Evolutionary conservation across 2,329 filamentous ascomycete species (phyloP).

Genomic region (Aspergillus oerlinghausenensis): DNA sequence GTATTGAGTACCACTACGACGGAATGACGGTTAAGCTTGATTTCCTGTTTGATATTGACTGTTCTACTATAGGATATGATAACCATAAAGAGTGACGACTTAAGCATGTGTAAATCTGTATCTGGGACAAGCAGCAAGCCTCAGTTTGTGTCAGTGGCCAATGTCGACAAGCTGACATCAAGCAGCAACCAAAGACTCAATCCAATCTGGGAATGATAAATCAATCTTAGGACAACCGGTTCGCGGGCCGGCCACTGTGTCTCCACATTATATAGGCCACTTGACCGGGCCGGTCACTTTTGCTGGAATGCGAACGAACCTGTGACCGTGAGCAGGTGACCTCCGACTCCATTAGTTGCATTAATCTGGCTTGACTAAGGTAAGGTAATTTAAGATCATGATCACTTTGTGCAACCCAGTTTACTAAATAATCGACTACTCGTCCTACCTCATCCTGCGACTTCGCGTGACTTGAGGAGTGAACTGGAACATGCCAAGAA

Average conservation of each 20-base stretch:
- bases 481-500: too few species aligned
- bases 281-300: slow-evolving; percentile 12
- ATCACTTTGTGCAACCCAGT: not conserved
- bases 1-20: not conserved
- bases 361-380: not conserved
- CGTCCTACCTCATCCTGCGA: not conserved
- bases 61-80: not conserved
- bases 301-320: not conserved
- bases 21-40: not conserved
- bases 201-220: too few species aligned
- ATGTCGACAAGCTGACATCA: not conserved
- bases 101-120: not conserved
- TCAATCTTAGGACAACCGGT: not conserved
- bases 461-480: too few species aligned
- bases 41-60: not conserved
- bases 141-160: not conserved
- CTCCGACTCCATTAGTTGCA: not conserved
- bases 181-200: too few species aligned
- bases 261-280: not conserved
- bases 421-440: not conserved
- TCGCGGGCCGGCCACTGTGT: not conserved
- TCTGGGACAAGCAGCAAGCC: not conserved
- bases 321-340: not conserved
- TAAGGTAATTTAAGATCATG: not conserved
- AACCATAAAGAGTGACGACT: not conserved